Conservation (phyloP, 2,329 filamentous ascomycete genomes). For the Arthrobotrys iridis region DNA sequence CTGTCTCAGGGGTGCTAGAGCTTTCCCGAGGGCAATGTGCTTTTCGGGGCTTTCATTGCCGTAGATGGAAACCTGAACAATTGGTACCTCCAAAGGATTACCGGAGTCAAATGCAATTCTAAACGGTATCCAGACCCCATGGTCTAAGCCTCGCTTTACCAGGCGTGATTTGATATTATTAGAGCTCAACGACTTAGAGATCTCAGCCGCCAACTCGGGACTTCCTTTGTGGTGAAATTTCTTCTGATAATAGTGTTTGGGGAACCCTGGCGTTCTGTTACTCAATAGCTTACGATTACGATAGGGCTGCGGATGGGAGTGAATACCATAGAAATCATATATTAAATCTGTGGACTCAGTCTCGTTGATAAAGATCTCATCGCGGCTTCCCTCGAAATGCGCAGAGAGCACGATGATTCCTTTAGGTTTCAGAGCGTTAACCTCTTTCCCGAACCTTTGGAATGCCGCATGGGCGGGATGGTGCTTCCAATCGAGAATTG, state of each 20-base stretch:
- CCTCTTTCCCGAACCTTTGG: constrained; percentile 73
- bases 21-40: constrained; percentile 75
- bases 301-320: neutral
- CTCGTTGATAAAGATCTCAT: constrained; percentile 43
- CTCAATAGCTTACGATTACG: neutral
- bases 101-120: constrained; percentile 70
- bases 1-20: constrained; percentile 73
- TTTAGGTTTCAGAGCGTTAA: constrained; percentile 76
- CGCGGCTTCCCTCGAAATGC: constrained; percentile 65
- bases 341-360: constrained; percentile 39
- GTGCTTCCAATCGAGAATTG: constrained; percentile 72
- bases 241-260: constrained; percentile 74
- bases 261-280: constrained; percentile 67
- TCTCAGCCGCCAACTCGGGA: constrained; percentile 68
- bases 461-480: constrained; percentile 75
- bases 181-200: constrained; percentile 68
- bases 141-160: constrained; percentile 74
- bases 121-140: constrained; percentile 79
- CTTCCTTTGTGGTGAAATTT: constrained; percentile 73
- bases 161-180: constrained; percentile 71
- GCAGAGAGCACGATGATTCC: constrained; percentile 80
- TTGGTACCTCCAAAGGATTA: constrained; percentile 73
- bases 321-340: constrained; percentile 47
- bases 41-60: constrained; percentile 71
- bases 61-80: constrained; percentile 78